phyloP scores from a whole-genome alignment of 257 asterid species.

The Jaltomata sinuosa region DNA sequence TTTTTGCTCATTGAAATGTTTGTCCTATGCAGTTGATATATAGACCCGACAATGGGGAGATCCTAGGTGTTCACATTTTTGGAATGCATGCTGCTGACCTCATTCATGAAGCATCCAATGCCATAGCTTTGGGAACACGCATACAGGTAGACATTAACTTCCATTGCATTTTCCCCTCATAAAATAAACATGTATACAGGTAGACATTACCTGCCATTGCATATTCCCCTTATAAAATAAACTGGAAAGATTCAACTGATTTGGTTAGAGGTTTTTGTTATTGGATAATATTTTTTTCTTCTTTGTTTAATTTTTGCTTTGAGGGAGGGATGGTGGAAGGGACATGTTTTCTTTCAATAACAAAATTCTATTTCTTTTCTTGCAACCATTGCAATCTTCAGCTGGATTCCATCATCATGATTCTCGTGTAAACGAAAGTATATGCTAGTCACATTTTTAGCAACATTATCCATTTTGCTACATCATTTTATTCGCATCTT shows the following conservation, averaged over 20 bases:
- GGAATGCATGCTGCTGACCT: conserved; percentile 97
- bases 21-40: conserved; percentile 57
- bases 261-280: not conserved
- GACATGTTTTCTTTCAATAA: not conserved
- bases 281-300: not conserved
- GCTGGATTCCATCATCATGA: not conserved
- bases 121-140: conserved; percentile 82
- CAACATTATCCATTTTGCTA: not conserved
- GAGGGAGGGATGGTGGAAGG: not conserved
- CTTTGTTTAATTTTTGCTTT: not conserved
- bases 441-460: not conserved
- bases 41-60: conserved; percentile 90
- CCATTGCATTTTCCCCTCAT: not conserved
- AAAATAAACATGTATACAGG: conserved; percentile 48
- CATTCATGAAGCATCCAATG: conserved; percentile 89
- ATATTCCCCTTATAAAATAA: not conserved
- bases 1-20: not conserved
- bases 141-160: conserved; percentile 46
- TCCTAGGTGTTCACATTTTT: conserved; percentile 89
- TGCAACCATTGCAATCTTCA: not conserved
- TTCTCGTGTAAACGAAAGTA: not conserved
- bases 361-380: not conserved
- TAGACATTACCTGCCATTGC: conserved; percentile 6
- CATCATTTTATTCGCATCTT: conserved; percentile 18
- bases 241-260: not conserved